Evolutionary conservation across 2,329 filamentous ascomycete genomes (phyloP), one percentile per base, ranked within the genome.

Genomic region (Phialemonium atrogriseum): DNA sequence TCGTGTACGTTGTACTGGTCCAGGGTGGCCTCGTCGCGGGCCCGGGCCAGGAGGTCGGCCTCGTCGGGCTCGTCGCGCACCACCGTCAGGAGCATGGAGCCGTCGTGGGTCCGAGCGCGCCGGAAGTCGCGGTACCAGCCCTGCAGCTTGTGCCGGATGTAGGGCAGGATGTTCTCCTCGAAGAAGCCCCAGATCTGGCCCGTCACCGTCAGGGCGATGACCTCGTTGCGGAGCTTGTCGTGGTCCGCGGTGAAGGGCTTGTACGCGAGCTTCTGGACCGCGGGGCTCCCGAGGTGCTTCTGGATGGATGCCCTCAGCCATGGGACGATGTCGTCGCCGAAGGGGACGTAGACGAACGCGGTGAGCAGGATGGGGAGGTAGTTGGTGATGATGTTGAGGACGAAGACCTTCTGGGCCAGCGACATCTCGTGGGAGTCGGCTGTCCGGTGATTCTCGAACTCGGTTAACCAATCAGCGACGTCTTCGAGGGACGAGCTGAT

Each of bases 381-480:
- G 4, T 83, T 82, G 10, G 81, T 85, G 55, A 87, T 84, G 59
- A 86, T 84, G 61, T 82, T 84, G 49, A 88, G 70, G 20, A 84
- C 66, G 37, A 87, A 86, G 7, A 81, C 70, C 62, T 87, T 87
- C 39, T 80, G 73, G 0, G 79, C 83, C 42, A 83, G 64, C 0
- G 80, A 77, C 38, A 75, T 70, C 38, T 85, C 77, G 47, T 83
- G 77, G 13, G 71, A 64, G 30, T 80, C 77, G 19, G 76, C 66
- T 0, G 80, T 86, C 33, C 83, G 74, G 50, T 86, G 83, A 49
- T 87, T 87, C 48, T 87, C 83, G 44, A 73, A 84, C 11, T 81
- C 62, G 9, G 75, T 84, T 21, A 87, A 60, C 12, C 57, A 58
- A 1, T 68, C 73, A 1, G 82, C 82, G 20, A 80, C 62, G 4